A percentile compares a stretch with the other conserved stretches of the same genome.
phyloP scores from a whole-genome alignment of 169 alveolate genomes.

The Neospora caninum region DNA sequence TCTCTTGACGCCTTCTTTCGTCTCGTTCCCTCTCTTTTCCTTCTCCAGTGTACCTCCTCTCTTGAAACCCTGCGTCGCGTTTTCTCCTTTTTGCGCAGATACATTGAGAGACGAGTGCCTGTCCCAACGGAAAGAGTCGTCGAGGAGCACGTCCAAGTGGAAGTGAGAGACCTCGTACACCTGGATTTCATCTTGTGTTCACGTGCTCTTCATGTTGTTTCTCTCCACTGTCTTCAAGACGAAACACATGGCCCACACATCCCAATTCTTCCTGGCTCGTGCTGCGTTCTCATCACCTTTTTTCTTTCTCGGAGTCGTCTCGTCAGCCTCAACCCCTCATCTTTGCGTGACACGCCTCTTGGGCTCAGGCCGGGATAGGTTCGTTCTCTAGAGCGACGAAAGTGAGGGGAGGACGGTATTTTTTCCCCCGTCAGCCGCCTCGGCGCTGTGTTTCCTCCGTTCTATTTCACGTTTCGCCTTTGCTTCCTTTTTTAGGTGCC shows the following conservation, averaged over 20 bases:
- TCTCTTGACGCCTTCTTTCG: no score
- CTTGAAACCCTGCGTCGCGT: no score
- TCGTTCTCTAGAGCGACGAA: no score
- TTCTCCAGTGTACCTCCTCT: no score
- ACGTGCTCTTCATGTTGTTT: background rate
- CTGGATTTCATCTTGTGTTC: background rate
- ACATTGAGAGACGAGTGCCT: conserved; percentile 37
- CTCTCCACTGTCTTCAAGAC: background rate
- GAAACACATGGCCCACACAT: background rate
- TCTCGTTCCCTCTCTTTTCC: no score
- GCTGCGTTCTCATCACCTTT: background rate
- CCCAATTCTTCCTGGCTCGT: background rate
- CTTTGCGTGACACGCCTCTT: no score
- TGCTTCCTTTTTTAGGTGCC: conserved; percentile 14
- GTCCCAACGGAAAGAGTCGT: conserved; percentile 42
- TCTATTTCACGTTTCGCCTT: background rate
- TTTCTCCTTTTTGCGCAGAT: background rate
- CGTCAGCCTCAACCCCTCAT: no score
- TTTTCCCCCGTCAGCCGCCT: no score
- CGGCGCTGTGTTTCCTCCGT: background rate
- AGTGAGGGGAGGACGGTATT: no score
- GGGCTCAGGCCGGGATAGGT: no score
- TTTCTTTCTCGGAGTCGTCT: no score
- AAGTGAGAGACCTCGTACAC: background rate
- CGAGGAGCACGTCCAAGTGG: conserved; percentile 38